Conservation (phyloP, 148 eudicot species). For the Rhododendron ovatum region DNA sequence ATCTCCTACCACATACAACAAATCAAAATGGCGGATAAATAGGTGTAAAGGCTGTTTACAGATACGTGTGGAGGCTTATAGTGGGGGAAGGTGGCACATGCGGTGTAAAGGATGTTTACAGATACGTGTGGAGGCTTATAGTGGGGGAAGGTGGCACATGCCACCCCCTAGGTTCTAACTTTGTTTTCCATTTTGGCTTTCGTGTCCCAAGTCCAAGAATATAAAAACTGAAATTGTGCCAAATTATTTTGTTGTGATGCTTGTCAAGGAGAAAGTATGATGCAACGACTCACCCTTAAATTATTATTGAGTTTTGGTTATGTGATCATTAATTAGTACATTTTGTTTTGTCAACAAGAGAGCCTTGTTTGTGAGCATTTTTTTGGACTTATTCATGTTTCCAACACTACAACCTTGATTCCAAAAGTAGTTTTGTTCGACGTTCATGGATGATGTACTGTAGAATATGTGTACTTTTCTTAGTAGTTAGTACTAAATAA, state of each 20-base stretch:
- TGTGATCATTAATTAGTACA: neutral
- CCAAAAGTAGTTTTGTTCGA: neutral
- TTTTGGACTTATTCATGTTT: neutral
- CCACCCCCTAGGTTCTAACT: no score
- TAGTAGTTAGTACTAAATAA: no score
- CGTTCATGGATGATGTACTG: neutral
- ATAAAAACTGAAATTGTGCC: neutral
- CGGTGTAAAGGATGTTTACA: neutral
- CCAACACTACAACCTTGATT: neutral
- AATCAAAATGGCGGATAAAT: neutral
- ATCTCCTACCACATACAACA: constrained; percentile 34
- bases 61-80: no score
- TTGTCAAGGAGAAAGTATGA: neutral
- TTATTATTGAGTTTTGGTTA: neutral
- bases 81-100: no score
- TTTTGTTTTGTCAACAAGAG: neutral
- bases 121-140: no score
- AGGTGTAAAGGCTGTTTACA: neutral
- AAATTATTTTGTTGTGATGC: neutral
- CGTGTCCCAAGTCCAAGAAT: neutral
- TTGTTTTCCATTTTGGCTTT: neutral
- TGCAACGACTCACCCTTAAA: neutral
- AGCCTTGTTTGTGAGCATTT: neutral
- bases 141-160: no score
- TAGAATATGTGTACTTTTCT: neutral